These are phyloP conservation scores for Penicillium crystallinum DNA, from an alignment of 495 filamentous ascomycete species.

Conservation along the genomic window DNA sequence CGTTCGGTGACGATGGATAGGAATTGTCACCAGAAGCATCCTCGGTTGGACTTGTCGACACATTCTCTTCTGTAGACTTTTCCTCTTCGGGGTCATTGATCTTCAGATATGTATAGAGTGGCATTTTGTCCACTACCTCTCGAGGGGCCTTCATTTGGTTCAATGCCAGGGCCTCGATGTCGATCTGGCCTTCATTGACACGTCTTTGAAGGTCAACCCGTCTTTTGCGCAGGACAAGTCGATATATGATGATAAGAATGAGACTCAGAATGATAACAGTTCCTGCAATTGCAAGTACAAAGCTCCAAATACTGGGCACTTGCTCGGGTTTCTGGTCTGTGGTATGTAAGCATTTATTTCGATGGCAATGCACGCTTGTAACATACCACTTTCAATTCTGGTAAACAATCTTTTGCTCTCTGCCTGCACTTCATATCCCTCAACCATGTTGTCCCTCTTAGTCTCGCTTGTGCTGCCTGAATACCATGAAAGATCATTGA, in stretches of 20 bases:
- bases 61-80: slow-evolving; percentile 5
- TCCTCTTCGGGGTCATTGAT: slow-evolving; percentile 20
- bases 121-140: slow-evolving; percentile 62
- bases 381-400: slow-evolving; percentile 54
- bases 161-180: slow-evolving; percentile 75
- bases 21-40: slow-evolving; percentile 3
- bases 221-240: slow-evolving; percentile 62
- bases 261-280: slow-evolving; percentile 63
- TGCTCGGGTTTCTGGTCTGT: slow-evolving; percentile 19
- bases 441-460: not conserved
- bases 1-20: not conserved
- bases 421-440: slow-evolving; percentile 34
- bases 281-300: slow-evolving; percentile 73
- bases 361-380: slow-evolving; percentile 12
- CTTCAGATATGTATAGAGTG: slow-evolving; percentile 65
- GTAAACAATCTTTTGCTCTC: slow-evolving; percentile 55
- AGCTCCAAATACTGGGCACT: slow-evolving; percentile 72
- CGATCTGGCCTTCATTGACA: slow-evolving; percentile 68
- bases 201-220: slow-evolving; percentile 60
- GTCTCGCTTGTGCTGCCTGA: slow-evolving; percentile 60
- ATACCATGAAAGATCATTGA: slow-evolving; percentile 67
- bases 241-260: slow-evolving; percentile 65
- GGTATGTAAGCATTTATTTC: not conserved
- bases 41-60: slow-evolving; percentile 4
- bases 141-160: slow-evolving; percentile 66